Conservation (phyloP, 2,329 filamentous ascomycete genomes). For the Diaporthe sp. region DNA sequence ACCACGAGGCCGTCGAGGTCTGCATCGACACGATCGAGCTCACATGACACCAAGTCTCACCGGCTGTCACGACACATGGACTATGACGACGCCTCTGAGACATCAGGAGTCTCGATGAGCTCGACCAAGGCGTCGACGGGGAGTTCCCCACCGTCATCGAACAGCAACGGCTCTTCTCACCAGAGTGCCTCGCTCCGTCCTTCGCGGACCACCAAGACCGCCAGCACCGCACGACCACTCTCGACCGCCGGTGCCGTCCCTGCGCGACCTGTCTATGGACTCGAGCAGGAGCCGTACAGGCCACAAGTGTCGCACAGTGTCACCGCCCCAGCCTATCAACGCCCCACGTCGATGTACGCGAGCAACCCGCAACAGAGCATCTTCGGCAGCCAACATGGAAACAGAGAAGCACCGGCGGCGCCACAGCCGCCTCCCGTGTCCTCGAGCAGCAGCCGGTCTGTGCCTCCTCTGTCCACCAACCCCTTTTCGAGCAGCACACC, state of each 20-base stretch:
- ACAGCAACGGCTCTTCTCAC: slow-evolving; percentile 26
- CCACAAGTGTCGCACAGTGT: slow-evolving; percentile 32
- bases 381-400: slow-evolving; percentile 40
- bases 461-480: neutral
- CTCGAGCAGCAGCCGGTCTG: slow-evolving; percentile 27
- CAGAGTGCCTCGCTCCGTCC: slow-evolving; percentile 29
- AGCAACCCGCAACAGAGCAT: slow-evolving; percentile 35
- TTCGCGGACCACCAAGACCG: slow-evolving; percentile 25
- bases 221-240: slow-evolving; percentile 25
- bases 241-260: slow-evolving; percentile 6
- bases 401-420: slow-evolving; percentile 35
- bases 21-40: slow-evolving; percentile 6
- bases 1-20: slow-evolving; percentile 8
- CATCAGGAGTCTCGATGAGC: slow-evolving; percentile 30
- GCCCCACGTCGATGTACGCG: slow-evolving; percentile 9
- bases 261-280: slow-evolving; percentile 29
- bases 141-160: slow-evolving; percentile 26
- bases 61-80: slow-evolving; percentile 27
- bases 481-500: slow-evolving; percentile 18
- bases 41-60: slow-evolving; percentile 27
- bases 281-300: slow-evolving; percentile 34
- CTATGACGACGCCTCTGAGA: slow-evolving; percentile 32
- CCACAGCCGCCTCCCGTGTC: slow-evolving; percentile 25
- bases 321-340: slow-evolving; percentile 18
- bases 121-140: slow-evolving; percentile 36